Evolutionary conservation across 345 rosid species (phyloP), one percentile per base, ranked within the genome.

Genomic region (Aquilaria malaccensis): DNA sequence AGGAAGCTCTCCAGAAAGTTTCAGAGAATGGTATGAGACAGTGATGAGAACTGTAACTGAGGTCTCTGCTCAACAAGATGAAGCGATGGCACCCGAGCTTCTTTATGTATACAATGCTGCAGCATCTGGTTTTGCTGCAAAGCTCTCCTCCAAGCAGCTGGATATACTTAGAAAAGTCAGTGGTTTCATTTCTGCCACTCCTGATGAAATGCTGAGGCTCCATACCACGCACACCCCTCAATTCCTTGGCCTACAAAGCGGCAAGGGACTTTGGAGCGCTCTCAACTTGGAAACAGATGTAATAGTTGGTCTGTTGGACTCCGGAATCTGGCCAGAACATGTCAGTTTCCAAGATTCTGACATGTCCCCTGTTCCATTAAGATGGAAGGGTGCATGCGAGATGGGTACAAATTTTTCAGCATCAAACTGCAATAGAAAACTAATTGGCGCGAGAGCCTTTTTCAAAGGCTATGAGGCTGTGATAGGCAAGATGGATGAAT

Each of bases 321-420:
- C 81, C 0, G 91, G 88, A 58, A 77, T 85, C 67, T 83, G 88
- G 88, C 91, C 91, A 0, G 91, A 83, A 66, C 86, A 81, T 59
- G 67, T 65, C 31, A 81, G 83, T 70, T 83, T 85, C 62, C 67
- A 53, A 1, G 85, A 85, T 22, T 11, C 59, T 0, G 81, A 77
- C 58, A 11, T 85, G 61, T 45, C 83, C 10, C 56, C 72, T 10
- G 68, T 72, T 58, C 91, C 91, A 9, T 55, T 77, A 0, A 67
- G 50, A 58, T 85, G 88, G 86, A 82, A 79, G 69, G 91, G 88
- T 10, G 59, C 13, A 30, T 79, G 91, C 2, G 81, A 85, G 46
- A 70, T 33, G 15, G 88, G 88, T 54, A 76, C 80, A 2, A 68
- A 74, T 2, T 85, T 85, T 56, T 65, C 83, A 0, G 7, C 64